Conservation (phyloP, 352 stramenopile genomes). For the Pythium biforme region DNA sequence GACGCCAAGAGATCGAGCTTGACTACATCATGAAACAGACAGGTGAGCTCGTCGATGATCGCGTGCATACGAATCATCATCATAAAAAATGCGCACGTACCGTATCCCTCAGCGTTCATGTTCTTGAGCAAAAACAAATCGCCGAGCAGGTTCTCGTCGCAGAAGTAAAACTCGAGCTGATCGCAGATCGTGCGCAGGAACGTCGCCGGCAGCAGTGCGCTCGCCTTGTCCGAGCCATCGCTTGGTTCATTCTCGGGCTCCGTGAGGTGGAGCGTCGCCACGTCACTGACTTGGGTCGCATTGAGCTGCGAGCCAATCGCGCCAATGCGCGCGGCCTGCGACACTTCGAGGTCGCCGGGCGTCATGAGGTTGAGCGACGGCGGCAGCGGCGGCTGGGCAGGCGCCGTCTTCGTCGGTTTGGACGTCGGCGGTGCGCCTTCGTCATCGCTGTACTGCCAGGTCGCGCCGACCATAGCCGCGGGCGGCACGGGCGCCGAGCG, state of each 20-base stretch:
- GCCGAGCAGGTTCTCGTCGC: slow-evolving; percentile 83
- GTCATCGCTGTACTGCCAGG: slow-evolving; percentile 61
- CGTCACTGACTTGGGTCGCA: slow-evolving; percentile 33
- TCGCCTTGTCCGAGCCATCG: slow-evolving; percentile 34
- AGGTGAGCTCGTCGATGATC: too few relatives aligned
- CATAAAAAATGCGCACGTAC: slow-evolving; percentile 30
- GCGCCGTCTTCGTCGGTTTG: slow-evolving; percentile 5
- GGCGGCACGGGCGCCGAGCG: slow-evolving; percentile 70
- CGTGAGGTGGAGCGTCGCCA: slow-evolving; percentile 56
- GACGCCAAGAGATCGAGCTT: slow-evolving; percentile 83
- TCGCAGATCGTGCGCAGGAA: slow-evolving; percentile 87
- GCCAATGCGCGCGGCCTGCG: slow-evolving; percentile 28
- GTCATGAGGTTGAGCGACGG: slow-evolving; percentile 51
- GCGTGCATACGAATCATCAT: background rate
- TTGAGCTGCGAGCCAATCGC: slow-evolving; percentile 61
- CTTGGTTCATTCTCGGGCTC: slow-evolving; percentile 48
- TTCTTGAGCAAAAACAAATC: slow-evolving; percentile 88
- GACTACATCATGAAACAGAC: slow-evolving; percentile 33
- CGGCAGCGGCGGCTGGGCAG: slow-evolving; percentile 38
- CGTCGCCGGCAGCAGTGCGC: slow-evolving; percentile 61
- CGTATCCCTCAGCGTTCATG: slow-evolving; percentile 88
- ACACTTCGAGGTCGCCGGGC: slow-evolving; percentile 35
- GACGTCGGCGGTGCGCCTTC: slow-evolving; percentile 24
- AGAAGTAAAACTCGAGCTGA: slow-evolving; percentile 89
- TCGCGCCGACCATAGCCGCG: slow-evolving; percentile 41